Conservation (phyloP, 2,329 filamentous ascomycete genomes). For the Bertia moriformis region DNA sequence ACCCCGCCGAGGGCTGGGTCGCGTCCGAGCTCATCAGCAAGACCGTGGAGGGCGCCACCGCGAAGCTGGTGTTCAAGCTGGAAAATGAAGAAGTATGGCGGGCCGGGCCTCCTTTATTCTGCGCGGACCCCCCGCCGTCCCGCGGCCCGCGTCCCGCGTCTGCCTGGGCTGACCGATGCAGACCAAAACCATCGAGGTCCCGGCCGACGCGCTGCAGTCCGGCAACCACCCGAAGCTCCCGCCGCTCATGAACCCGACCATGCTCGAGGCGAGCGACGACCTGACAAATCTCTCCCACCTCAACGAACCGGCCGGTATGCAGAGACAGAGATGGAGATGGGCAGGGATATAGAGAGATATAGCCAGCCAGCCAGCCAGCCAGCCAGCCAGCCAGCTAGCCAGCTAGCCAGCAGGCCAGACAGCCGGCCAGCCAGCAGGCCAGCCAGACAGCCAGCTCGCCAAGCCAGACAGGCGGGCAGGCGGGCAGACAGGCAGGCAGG, state of each 20-base stretch:
- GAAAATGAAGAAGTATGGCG: conserved; percentile 74
- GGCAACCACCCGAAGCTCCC: conserved; percentile 68
- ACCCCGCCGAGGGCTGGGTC: conserved; percentile 90
- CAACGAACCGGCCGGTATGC: conserved; percentile 87
- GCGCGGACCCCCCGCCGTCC: conserved; percentile 5
- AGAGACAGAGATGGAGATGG: conserved; percentile 1
- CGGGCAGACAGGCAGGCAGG: too few relatives aligned
- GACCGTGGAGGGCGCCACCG: conserved; percentile 69
- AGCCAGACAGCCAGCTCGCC: too few relatives aligned
- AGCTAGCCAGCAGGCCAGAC: too few relatives aligned
- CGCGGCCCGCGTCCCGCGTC: conserved; percentile 5
- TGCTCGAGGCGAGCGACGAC: conserved; percentile 97
- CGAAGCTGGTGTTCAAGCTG: conserved; percentile 73
- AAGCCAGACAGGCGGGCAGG: too few relatives aligned
- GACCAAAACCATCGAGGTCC: conserved; percentile 69
- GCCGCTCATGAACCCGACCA: conserved; percentile 91
- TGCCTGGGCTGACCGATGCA: conserved; percentile 19
- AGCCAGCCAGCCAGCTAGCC: too few relatives aligned
- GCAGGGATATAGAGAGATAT: too few relatives aligned
- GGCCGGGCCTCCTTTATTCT: conserved; percentile 6
- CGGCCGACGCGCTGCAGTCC: conserved; percentile 62
- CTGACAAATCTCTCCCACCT: conserved; percentile 93
- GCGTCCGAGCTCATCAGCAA: conserved; percentile 87
- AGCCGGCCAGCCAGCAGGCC: too few relatives aligned
- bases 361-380: too few relatives aligned